Evolutionary conservation across 108 stramenopile genomes (phyloP), one percentile per base, ranked within the genome.

Genomic region (Chaetoceros tenuissimus): DNA sequence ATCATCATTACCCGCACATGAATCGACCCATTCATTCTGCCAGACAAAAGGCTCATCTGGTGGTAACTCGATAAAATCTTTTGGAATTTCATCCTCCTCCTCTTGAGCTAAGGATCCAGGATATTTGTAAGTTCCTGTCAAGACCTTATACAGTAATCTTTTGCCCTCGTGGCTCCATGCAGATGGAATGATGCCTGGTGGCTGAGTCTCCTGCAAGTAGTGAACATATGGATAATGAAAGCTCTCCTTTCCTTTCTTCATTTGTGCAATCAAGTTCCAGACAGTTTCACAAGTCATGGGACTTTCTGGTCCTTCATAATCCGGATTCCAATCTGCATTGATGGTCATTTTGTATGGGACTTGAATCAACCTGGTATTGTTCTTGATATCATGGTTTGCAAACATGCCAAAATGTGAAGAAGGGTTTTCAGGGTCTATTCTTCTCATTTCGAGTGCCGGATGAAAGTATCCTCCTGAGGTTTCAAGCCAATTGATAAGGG

Each of bases 141-240:
- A 2, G 20, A 74, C 28, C 57, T 82, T 52, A 3, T 34, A n/a
- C 28, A 87, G 57, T 20, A 81, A 48, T 0, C 51, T 53, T 40
- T 69, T 44, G n/a, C 69, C 85, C 19, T 43, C 63, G 1, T 66
- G 29, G 3, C 78, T 74, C 82, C 85, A 87, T 28, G 65, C 64
- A 3, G 66, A 61, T 17, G 74, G 64, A 44, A 64, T 29, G 24
- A 55, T 28, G 3, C 63, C 69, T 22, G 13, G 31, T 2, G 53
- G 48, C 26, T 69, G 68, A 2, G 21, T 18, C 46, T 66, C 46
- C 3, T 68, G 51, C 55, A 86, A 52, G 45, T 86, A 86, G 3
- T 63, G 46, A 19, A 72, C 63, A 57, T 74, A 86, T 0, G 85
- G 85, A 8, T 66, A 68, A 51, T 46, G 66, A 1, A 68, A 44